These are phyloP conservation scores for Aegilops longissima DNA, from an alignment of 176 grass and related monocot species.

Conservation along the genomic window DNA sequence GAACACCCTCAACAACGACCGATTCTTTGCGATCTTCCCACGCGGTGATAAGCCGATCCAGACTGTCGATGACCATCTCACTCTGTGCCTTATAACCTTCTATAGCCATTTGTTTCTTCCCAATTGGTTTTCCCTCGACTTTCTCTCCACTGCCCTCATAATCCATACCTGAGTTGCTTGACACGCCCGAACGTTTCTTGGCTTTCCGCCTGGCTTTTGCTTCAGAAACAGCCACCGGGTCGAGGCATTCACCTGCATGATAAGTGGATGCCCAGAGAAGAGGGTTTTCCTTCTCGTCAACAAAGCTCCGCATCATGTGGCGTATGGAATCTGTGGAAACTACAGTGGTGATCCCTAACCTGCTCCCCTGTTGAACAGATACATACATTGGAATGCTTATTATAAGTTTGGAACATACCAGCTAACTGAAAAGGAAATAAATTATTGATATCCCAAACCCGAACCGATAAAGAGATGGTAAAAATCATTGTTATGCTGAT, in stretches of 20 bases:
- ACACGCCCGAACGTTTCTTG: constrained; percentile 54
- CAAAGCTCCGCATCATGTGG: constrained; percentile 98
- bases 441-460: not conserved
- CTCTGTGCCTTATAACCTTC: constrained; percentile 95
- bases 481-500: not conserved
- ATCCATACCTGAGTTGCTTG: constrained; percentile 25
- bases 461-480: not conserved
- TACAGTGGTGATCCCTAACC: constrained; percentile 85
- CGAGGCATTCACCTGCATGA: constrained; percentile 90
- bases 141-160: constrained; percentile 46
- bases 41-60: constrained; percentile 77
- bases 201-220: constrained; percentile 73
- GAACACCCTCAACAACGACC: constrained; percentile 87
- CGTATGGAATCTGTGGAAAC: constrained; percentile 94
- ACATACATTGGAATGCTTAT: constrained; percentile 8
- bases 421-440: not conserved
- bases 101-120: constrained; percentile 90
- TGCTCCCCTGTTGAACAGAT: constrained; percentile 61
- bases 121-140: constrained; percentile 46
- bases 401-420: not conserved
- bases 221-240: constrained; percentile 74
- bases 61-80: constrained; percentile 96
- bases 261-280: constrained; percentile 99
- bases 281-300: constrained; percentile 81
- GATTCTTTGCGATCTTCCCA: constrained; percentile 95